Conservation (phyloP, 805 yeast genomes). For the Candida palmyrensis region DNA sequence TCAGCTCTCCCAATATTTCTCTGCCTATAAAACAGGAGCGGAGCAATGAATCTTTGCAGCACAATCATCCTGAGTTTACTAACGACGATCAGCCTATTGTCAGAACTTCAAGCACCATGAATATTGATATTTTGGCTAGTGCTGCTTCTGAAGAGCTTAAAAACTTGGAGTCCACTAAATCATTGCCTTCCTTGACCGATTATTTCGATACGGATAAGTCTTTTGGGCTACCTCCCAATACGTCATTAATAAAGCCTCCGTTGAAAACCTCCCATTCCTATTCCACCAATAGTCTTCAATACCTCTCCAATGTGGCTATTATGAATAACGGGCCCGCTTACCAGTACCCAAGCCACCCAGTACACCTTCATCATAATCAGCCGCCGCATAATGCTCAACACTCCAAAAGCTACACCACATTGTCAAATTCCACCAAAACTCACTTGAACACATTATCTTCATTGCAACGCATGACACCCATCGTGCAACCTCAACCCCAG, state of each 20-base stretch:
- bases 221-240: neutral
- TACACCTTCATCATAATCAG: no score
- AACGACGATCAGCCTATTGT: neutral
- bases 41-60: neutral
- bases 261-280: constrained; percentile 7
- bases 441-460: constrained; percentile 38
- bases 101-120: constrained; percentile 15
- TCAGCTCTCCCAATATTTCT: neutral
- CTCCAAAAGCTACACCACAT: constrained; percentile 12
- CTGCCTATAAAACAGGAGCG: neutral
- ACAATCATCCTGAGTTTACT: neutral
- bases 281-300: constrained; percentile 15
- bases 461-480: constrained; percentile 61
- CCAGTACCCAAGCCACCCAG: no score
- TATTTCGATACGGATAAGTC: constrained; percentile 27
- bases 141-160: constrained; percentile 54
- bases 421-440: constrained; percentile 11
- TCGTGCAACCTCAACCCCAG: constrained; percentile 20
- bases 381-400: neutral
- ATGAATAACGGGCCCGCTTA: constrained; percentile 7
- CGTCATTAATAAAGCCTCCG: constrained; percentile 1
- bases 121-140: constrained; percentile 47
- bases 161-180: constrained; percentile 35
- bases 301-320: constrained; percentile 19
- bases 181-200: constrained; percentile 48